phyloP scores from a whole-genome alignment of 495 filamentous ascomycete genomes.

The Durotheca rogersii region DNA sequence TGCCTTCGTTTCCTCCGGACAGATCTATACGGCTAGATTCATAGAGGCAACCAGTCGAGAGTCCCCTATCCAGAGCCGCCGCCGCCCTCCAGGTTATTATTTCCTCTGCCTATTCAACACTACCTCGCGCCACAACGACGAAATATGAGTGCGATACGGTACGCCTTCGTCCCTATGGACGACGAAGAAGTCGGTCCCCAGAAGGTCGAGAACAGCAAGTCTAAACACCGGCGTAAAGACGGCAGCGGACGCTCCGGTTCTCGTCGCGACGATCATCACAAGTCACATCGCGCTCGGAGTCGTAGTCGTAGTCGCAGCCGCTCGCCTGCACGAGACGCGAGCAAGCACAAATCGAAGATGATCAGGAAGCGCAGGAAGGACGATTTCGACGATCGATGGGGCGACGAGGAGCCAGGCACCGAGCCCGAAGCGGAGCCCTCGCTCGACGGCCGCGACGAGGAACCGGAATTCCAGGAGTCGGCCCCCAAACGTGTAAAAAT shows the following conservation, averaged over 20 bases:
- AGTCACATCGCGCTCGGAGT: slow-evolving; percentile 23
- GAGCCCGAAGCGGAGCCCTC: slow-evolving; percentile 53
- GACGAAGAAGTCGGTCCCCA: slow-evolving; percentile 62
- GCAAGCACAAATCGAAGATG: slow-evolving; percentile 57
- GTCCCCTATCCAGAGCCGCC: background rate
- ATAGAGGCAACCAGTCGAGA: background rate
- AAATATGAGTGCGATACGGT: slow-evolving; percentile 63
- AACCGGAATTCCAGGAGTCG: slow-evolving; percentile 58
- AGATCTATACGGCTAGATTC: too few relatives aligned
- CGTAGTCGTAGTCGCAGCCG: slow-evolving; percentile 34
- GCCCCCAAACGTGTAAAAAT: slow-evolving; percentile 51
- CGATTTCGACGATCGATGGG: slow-evolving; percentile 76
- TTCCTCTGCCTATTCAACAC: background rate
- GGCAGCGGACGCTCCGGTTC: slow-evolving; percentile 25
- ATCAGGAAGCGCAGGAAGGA: slow-evolving; percentile 40
- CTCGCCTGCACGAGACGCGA: slow-evolving; percentile 40
- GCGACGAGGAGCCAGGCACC: slow-evolving; percentile 66
- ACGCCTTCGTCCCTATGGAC: slow-evolving; percentile 81
- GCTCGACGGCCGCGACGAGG: slow-evolving; percentile 40
- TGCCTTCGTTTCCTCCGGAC: too few relatives aligned
- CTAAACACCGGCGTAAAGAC: slow-evolving; percentile 46
- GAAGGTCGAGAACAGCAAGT: slow-evolving; percentile 55
- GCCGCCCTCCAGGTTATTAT: background rate
- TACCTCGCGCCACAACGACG: background rate
- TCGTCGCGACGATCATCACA: slow-evolving; percentile 24